Conservation (phyloP, 139 green algal genomes). For the Trebouxia sp. region DNA sequence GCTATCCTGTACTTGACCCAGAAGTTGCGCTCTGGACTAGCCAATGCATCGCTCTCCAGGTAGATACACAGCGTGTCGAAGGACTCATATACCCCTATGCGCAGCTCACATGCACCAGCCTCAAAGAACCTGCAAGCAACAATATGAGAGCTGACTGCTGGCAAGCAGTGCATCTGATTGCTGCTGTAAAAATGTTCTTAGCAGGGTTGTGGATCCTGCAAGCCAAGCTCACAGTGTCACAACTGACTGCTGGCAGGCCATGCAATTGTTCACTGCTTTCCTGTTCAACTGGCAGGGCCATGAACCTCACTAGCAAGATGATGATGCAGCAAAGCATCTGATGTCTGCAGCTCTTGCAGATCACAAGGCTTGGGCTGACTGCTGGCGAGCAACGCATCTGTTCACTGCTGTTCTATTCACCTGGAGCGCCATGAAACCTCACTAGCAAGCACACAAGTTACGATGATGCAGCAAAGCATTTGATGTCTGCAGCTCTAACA, state of each 20-base stretch:
- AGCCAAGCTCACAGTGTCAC: neutral
- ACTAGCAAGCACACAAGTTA: neutral
- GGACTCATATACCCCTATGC: slow-evolving; percentile 70
- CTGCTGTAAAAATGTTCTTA: neutral
- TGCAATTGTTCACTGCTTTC: neutral
- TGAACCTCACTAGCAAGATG: neutral
- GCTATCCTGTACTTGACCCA: slow-evolving; percentile 73
- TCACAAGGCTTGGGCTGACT: too few species aligned
- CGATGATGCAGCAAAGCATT: too few species aligned
- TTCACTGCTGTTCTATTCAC: too few species aligned
- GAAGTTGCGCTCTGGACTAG: slow-evolving; percentile 57
- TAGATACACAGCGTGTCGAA: slow-evolving; percentile 77
- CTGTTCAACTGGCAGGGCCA: neutral
- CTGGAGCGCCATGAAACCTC: too few species aligned
- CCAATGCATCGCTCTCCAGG: slow-evolving; percentile 58
- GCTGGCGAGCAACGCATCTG: too few species aligned
- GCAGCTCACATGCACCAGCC: slow-evolving; percentile 56
- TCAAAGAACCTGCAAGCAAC: slow-evolving; percentile 43
- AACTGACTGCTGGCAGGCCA: neutral
- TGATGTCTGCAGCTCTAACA: too few species aligned
- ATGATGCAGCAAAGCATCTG: neutral
- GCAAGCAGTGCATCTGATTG: neutral
- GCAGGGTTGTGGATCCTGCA: neutral
- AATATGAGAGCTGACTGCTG: neutral
- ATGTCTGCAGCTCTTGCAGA: neutral